A percentile compares a stretch with the other conserved stretches of the same genome.
Conservation (phyloP, 75 land plant species). For the Selaginella tamariscina region DNA sequence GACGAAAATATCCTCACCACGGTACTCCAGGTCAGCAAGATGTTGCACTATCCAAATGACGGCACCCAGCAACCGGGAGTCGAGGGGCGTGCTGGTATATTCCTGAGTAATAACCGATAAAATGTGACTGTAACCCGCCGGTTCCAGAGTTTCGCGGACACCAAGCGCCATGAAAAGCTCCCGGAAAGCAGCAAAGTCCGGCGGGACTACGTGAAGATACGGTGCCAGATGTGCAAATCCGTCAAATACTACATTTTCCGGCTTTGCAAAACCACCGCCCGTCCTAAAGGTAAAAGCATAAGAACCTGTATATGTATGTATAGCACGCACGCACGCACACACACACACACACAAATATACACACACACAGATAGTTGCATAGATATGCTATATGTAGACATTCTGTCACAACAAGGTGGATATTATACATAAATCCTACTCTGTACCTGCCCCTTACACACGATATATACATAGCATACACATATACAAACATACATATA, state of each 20-base stretch:
- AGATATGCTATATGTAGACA: too few species aligned
- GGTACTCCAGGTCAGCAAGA: slow-evolving; percentile 54
- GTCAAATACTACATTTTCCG: slow-evolving; percentile 72
- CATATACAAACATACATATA: too few species aligned
- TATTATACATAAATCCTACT: too few species aligned
- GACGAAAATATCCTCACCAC: slow-evolving; percentile 35
- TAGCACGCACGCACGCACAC: too few species aligned
- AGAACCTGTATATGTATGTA: too few species aligned
- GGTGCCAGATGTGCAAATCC: slow-evolving; percentile 92
- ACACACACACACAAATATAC: too few species aligned
- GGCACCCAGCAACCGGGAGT: slow-evolving; percentile 56
- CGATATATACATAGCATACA: too few species aligned
- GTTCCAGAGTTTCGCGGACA: slow-evolving; percentile 51
- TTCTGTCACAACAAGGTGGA: too few species aligned
- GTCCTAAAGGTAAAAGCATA: too few species aligned
- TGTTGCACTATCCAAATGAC: slow-evolving; percentile 70
- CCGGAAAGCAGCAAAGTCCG: slow-evolving; percentile 75
- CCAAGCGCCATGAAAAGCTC: slow-evolving; percentile 75
- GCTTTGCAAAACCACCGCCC: slow-evolving; percentile 91
- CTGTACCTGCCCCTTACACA: too few species aligned
- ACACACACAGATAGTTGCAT: too few species aligned
- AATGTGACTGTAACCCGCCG: slow-evolving; percentile 60
- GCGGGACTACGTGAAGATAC: slow-evolving; percentile 84
- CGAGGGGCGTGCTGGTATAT: slow-evolving; percentile 44
- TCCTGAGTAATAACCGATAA: slow-evolving; percentile 46